Percentiles rank a stretch among this genome's conserved stretches.
Evolutionary conservation across 2,329 filamentous ascomycete species (phyloP).

Genomic region (Clarireedia monteithiana): DNA sequence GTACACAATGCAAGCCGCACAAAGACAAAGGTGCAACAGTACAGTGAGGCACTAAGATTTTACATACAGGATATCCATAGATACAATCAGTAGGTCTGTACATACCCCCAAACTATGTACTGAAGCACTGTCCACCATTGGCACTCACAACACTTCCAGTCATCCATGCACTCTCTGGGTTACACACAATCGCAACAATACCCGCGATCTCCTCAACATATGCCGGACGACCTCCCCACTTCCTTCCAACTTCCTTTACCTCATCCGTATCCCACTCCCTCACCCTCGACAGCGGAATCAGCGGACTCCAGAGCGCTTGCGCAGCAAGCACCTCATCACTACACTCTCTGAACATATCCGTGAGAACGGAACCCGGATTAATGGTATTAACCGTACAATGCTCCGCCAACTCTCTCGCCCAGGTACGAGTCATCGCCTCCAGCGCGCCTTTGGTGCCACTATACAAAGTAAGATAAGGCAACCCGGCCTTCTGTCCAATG

Average conservation of each 20-base stretch:
- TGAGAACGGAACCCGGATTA: conserved; percentile 4
- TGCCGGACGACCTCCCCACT: conserved; percentile 9
- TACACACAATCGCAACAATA: conserved; percentile 12
- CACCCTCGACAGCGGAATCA: conserved; percentile 9
- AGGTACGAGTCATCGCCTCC: conserved; percentile 50
- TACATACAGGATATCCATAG: too few relatives aligned
- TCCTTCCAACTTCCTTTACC: conserved; percentile 6
- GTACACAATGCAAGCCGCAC: too few relatives aligned
- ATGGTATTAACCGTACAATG: conserved; percentile 6
- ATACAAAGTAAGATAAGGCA: conserved; percentile 49
- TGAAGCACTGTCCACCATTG: conserved; percentile 10
- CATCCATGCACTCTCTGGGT: conserved; percentile 10
- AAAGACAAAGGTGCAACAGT: too few relatives aligned
- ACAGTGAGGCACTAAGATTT: too few relatives aligned
- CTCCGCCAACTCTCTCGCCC: conserved; percentile 7
- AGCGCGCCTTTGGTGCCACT: conserved; percentile 57
- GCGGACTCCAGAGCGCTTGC: conserved; percentile 7
- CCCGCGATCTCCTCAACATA: conserved; percentile 10
- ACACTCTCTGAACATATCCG: conserved; percentile 10
- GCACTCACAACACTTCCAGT: conserved; percentile 10
- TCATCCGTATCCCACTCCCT: conserved; percentile 10
- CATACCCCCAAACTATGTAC: neutral
- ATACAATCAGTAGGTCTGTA: too few relatives aligned
- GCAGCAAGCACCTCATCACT: conserved; percentile 13
- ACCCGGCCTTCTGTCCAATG: conserved; percentile 49